Base-by-base conservation (phyloP, 2,329 filamentous ascomycete genomes). In the Colletotrichum cuscutae region DNA sequence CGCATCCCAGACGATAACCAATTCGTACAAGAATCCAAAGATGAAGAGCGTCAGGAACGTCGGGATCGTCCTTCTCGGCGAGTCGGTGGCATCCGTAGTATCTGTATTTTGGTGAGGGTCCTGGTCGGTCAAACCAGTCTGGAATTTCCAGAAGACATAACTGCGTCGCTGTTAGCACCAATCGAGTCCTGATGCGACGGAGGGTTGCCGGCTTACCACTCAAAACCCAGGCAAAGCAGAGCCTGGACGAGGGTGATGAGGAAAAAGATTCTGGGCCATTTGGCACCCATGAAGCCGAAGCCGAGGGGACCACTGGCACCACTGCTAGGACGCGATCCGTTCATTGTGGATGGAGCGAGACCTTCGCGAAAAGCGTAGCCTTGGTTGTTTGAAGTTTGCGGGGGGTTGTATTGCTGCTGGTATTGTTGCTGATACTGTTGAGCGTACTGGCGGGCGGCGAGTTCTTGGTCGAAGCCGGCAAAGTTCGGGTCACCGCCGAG, bases 41-140 rank as follows among this genome's bases (percentile, higher is more conserved):
- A 98, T 98, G 86, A 98, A 98, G 59, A 99, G 90, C 28, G 96
- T 95, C 71, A 99, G 88, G 84, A 98, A 98, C 49, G 96, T 98
- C 30, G 97, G 96, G 75, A 99, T 98, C 0, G 95, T 92, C 80
- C 88, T 89, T 77, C 88, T 86, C 74, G 90, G 88, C 13, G 90
- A 87, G 65, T 85, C 82, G 84, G 86, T 61, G 86, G 84, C 62
- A 86, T 84, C 60, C 81, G 84, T 54, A 62, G 78, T 75, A 35
- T 83, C 80, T 69, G 84, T 78, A 46, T 89, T 4, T 57, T 28
- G 13, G 13, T 26, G 9, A 13, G 53, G 22, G 22, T 26, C 66
- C n/a, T 65, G 59, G 22, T 73, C 75, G 12, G 80, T 77, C 54
- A 93, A 82, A 75, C 87, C 91, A 56, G 84, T 84, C 81, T 98